phyloP scores from a whole-genome alignment of 805 yeast species.

The Yarrowia keelungensis region DNA sequence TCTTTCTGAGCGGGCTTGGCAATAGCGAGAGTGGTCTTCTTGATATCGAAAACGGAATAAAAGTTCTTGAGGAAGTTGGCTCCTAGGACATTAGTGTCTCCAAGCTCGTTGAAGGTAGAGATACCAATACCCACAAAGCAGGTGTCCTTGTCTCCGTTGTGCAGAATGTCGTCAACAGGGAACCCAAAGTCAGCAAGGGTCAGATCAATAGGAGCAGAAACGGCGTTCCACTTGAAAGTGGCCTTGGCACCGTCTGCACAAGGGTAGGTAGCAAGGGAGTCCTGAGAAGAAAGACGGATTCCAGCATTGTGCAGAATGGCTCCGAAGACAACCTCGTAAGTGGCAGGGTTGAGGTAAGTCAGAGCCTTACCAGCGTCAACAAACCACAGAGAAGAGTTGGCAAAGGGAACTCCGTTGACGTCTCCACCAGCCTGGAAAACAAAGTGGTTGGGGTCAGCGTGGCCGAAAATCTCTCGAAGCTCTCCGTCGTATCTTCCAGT shows the following conservation, averaged over 20 bases:
- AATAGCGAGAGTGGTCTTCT: neutral
- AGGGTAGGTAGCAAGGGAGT: neutral
- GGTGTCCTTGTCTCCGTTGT: neutral
- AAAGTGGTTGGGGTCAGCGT: neutral
- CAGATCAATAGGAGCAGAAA: neutral
- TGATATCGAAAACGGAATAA: neutral
- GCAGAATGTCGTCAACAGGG: neutral
- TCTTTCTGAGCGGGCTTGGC: neutral
- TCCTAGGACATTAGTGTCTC: neutral
- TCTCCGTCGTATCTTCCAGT: constrained; percentile 1
- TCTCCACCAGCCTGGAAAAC: constrained; percentile 6
- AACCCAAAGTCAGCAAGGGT: neutral
- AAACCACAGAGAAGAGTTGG: neutral
- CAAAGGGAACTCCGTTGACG: neutral
- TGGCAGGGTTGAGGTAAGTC: neutral
- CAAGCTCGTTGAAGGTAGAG: neutral
- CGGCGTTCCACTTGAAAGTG: neutral
- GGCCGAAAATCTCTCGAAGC: neutral
- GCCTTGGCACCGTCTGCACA: neutral
- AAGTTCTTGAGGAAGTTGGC: constrained; percentile 2
- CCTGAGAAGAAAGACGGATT: neutral
- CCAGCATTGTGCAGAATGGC: neutral
- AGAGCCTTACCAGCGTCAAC: neutral
- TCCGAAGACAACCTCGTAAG: neutral
- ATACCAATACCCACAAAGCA: neutral